Conservation (phyloP, 75 land plant species). For the Gnetum montanum region DNA sequence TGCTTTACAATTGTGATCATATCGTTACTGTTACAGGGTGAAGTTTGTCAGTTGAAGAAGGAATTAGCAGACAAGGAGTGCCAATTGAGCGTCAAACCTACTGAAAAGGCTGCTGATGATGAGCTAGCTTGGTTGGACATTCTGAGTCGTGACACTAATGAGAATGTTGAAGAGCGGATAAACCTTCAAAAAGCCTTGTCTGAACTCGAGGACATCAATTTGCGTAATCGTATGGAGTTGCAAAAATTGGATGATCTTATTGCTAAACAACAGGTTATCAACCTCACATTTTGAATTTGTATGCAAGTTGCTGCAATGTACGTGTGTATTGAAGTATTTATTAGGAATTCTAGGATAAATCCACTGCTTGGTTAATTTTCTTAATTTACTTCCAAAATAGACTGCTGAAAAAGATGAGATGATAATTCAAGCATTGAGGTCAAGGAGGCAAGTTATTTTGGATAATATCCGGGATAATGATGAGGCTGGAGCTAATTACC, state of each 20-base stretch:
- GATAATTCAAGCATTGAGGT: slow-evolving; percentile 49
- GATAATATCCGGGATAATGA: slow-evolving; percentile 97
- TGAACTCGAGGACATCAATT: slow-evolving; percentile 90
- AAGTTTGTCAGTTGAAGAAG: slow-evolving; percentile 61
- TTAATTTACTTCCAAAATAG: too few species aligned
- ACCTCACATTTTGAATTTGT: too few species aligned
- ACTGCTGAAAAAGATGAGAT: slow-evolving; percentile 40
- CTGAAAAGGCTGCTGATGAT: slow-evolving; percentile 66
- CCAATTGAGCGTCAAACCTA: slow-evolving; percentile 54
- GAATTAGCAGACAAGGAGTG: slow-evolving; percentile 84
- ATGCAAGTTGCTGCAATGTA: neutral
- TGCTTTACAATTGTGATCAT: neutral
- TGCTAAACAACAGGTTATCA: slow-evolving; percentile 63
- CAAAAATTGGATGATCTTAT: slow-evolving; percentile 89
- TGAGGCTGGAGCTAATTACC: slow-evolving; percentile 79
- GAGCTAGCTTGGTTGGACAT: slow-evolving; percentile 82
- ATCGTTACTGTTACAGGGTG: slow-evolving; percentile 36
- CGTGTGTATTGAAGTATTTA: neutral
- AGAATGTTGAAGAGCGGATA: slow-evolving; percentile 91
- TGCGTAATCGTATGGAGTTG: slow-evolving; percentile 70
- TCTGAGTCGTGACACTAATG: slow-evolving; percentile 77
- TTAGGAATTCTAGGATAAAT: neutral
- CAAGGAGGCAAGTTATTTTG: slow-evolving; percentile 79
- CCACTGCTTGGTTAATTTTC: neutral
- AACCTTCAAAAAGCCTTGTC: slow-evolving; percentile 90